A percentile compares a stretch with the other conserved stretches of the same genome.
Evolutionary conservation across 2,329 filamentous ascomycete genomes (phyloP).

Genomic region (Cordyceps tenuipes): DNA sequence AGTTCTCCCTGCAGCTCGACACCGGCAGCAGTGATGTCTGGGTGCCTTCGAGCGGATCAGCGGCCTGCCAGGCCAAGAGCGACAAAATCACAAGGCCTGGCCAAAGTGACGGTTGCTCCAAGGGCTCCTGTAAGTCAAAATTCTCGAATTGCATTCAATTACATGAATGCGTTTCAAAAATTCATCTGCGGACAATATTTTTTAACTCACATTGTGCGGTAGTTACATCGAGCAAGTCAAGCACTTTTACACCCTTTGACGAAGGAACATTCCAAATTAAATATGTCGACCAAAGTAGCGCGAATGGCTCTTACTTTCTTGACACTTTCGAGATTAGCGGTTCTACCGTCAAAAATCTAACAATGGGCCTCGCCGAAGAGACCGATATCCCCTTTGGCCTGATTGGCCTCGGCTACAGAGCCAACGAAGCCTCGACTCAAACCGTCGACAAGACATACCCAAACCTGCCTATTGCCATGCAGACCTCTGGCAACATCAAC

Average conservation of each 20-base stretch:
- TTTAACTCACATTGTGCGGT: conserved; percentile 16
- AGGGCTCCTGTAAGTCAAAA: conserved; percentile 38
- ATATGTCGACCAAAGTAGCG: conserved; percentile 53
- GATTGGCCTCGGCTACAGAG: conserved; percentile 51
- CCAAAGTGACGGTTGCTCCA: conserved; percentile 26
- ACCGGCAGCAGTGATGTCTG: conserved; percentile 60
- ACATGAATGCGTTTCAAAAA: not conserved
- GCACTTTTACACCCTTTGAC: conserved; percentile 36
- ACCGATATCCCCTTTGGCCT: conserved; percentile 50
- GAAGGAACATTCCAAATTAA: conserved; percentile 44
- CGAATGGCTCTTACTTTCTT: conserved; percentile 49
- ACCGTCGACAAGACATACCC: conserved; percentile 31
- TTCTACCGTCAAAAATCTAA: conserved; percentile 42
- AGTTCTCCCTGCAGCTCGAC: conserved; percentile 51
- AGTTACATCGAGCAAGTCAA: conserved; percentile 41
- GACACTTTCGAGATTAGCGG: conserved; percentile 49
- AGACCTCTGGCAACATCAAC: conserved; percentile 54
- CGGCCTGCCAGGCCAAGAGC: conserved; percentile 29
- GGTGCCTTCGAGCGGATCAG: conserved; percentile 37
- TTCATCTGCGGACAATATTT: not conserved
- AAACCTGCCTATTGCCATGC: conserved; percentile 59
- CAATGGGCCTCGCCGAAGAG: conserved; percentile 49
- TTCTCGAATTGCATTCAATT: not conserved
- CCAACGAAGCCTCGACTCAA: conserved; percentile 38
- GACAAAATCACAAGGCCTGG: conserved; percentile 16